Evolutionary conservation across 1,284 basidiomycete species (phyloP), one percentile per base, ranked within the genome.

Genomic region (Phellinidium pouzarii): DNA sequence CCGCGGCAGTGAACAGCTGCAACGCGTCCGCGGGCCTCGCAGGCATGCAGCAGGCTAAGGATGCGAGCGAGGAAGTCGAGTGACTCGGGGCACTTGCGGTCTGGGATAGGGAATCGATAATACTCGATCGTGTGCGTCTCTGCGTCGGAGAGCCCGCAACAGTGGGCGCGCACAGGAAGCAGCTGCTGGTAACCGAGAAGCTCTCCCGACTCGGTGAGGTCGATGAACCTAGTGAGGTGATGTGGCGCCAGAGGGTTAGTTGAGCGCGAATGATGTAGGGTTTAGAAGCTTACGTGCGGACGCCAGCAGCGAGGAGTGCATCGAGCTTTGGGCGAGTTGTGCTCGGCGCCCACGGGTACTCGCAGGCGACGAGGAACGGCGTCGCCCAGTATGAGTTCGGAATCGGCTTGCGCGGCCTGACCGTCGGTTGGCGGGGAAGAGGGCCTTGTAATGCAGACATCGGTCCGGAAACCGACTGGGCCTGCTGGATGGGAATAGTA

Each of bases 371-470:
- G 27, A 88, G 75, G 11, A 72, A 68, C 0, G 79, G 74, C 0
- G 84, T 86, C 0, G 84, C 85, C 86, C 86, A 88, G 70, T 88
- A 88, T 0, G 82, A 86, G 67, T 88, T 88, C 11, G 83, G 83
- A 61, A 88, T 80, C 22, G 85, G 85, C 36, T 50, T 38, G 11
- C 27, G 55, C 52, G 59, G 23, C 60, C 63, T 27, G 56, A 41
- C 0, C 67, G 64, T 7, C 64, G 62, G 12, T 52, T 55, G 26
- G 65, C 62, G 52, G 71, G 64, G 61, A 74, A 74, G 2, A 12
- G 46, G 52, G 11, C 20, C 40, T 26, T 47, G 36, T 3, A 53
- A 26, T 23, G 44, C 26, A n/a, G 50, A 45, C 48, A 48, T 48
- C 4, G n/a, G 20, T 20, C 29, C 31, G 9, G 26, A 8, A 9